Base-by-base conservation (phyloP, 148 eudicot species). In the Arbutus unedo region DNA sequence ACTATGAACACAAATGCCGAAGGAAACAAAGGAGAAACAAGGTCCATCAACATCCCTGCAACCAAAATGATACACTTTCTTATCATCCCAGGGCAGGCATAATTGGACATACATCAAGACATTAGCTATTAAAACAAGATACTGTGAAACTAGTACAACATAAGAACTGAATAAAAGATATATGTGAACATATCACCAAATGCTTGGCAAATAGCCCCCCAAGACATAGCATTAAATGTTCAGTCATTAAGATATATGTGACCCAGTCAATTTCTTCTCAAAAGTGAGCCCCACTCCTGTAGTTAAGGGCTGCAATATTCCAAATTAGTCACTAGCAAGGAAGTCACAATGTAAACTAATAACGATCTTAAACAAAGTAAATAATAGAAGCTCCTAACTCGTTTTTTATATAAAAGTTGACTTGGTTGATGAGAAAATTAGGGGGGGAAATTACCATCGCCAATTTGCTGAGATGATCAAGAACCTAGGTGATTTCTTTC, bases 11-110 rank as follows among this genome's bases (percentile, higher is more conserved):
- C 85, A 88, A 96, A 96, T 62, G 98, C 99, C 1, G 98, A 96
- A 79, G 99, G 99, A 76, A 94, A 96, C 79, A 96, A 89, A 72
- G 99, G 98, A 84, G 99, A 96, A 79, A 96, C 82, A 85, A 96
- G 99, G 87, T 96, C 99, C 99, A 96, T 93, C 89, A 96, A 85
- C 99, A 96, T 96, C 82, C 99, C 99, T 96, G 93, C 86, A 90
- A 82, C 83, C 80, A 85, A 55, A 47, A 21, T 11, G 8, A 77
- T n/a, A 55, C 31, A 16, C 45, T n/a, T 18, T 75, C 67, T 43
- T 21, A 80, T 31, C 23, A 11, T 79, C 56, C 18, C 14, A 43
- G 43, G 9, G 84, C 3, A 44, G 7, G 23, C 15, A 70, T 43
- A 19, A 81, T 60, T 38, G 50, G 50, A 84, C 59, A 48, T 81